Evolutionary conservation across 2,329 filamentous ascomycete genomes (phyloP).

Genomic region (Clonostachys byssicola): DNA sequence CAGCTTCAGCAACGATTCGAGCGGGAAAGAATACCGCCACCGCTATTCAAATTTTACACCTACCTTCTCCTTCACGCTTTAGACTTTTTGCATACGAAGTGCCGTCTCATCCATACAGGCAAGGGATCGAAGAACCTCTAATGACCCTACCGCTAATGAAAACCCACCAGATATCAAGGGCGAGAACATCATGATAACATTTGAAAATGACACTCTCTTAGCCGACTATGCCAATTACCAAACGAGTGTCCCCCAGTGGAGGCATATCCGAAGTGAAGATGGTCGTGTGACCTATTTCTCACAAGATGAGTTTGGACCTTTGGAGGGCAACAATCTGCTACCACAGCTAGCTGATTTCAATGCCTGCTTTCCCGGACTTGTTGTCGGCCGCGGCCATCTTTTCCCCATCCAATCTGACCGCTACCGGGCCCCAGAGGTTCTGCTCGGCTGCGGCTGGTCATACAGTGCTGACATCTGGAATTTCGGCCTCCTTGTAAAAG

Average conservation of each 20-base stretch:
- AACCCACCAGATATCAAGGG: constrained; percentile 10
- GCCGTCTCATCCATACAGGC: constrained; percentile 13
- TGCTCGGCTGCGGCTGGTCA: constrained; percentile 13
- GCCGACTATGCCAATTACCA: constrained; percentile 2
- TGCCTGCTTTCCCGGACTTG: constrained; percentile 6
- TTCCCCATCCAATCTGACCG: constrained; percentile 11
- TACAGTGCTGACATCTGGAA: constrained; percentile 12
- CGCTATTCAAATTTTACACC: constrained; percentile 8
- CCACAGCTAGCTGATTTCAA: constrained; percentile 11
- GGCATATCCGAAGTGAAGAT: constrained; percentile 4
- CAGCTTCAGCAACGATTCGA: constrained; percentile 7
- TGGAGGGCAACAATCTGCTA: constrained; percentile 4
- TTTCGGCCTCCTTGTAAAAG: constrained; percentile 9
- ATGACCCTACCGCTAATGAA: neutral
- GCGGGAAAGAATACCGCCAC: constrained; percentile 5
- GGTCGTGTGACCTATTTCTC: constrained; percentile 9
- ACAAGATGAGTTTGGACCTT: constrained; percentile 7
- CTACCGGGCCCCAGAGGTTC: constrained; percentile 13
- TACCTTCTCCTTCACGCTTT: constrained; percentile 9
- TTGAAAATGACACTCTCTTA: constrained; percentile 9
- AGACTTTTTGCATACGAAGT: constrained; percentile 11
- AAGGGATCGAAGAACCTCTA: neutral
- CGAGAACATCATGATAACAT: constrained; percentile 13
- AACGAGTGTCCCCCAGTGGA: constrained; percentile 1
- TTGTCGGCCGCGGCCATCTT: constrained; percentile 3